phyloP scores from a whole-genome alignment of 1,284 basidiomycete genomes.

The Trametes versicolor region DNA sequence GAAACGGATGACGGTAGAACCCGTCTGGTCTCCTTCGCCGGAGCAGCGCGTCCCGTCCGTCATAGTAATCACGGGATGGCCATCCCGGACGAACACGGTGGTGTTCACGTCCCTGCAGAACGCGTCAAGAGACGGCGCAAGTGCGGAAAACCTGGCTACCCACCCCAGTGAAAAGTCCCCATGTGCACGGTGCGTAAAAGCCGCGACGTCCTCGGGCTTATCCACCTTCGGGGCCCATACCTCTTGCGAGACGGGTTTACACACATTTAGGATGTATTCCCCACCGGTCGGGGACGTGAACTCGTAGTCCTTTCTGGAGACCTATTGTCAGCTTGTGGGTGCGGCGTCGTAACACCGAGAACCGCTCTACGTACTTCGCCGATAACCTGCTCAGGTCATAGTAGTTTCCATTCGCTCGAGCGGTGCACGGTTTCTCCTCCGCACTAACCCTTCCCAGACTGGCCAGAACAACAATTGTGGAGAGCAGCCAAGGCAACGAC shows the following conservation, averaged over 20 bases:
- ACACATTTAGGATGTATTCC: constrained; percentile 68
- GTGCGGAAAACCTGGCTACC: constrained; percentile 36
- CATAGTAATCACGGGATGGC: constrained; percentile 58
- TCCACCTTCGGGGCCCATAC: constrained; percentile 65
- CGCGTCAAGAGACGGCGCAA: constrained; percentile 5
- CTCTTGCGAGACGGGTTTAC: constrained; percentile 63
- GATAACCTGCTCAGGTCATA: constrained; percentile 72
- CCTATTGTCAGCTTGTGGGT: constrained; percentile 33
- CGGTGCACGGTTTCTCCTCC: constrained; percentile 51
- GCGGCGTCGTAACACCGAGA: background rate
- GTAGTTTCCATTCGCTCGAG: constrained; percentile 55
- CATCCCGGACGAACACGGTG: constrained; percentile 61
- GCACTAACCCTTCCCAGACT: constrained; percentile 25
- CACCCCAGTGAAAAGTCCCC: constrained; percentile 81
- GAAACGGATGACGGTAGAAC: constrained; percentile 72
- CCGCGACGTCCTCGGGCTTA: constrained; percentile 65
- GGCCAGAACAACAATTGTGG: constrained; percentile 19
- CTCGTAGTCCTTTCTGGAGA: constrained; percentile 68
- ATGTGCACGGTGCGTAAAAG: constrained; percentile 66
- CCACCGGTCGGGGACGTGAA: constrained; percentile 58
- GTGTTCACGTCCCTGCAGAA: constrained; percentile 64
- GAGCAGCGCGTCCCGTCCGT: constrained; percentile 69
- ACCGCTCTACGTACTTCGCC: constrained; percentile 51
- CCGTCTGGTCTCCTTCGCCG: constrained; percentile 56
- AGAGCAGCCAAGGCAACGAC: constrained; percentile 21